A percentile compares a stretch with the other conserved stretches of the same genome.
Conservation (phyloP, 1,284 basidiomycete species). For the Sporisorium sorghi region DNA sequence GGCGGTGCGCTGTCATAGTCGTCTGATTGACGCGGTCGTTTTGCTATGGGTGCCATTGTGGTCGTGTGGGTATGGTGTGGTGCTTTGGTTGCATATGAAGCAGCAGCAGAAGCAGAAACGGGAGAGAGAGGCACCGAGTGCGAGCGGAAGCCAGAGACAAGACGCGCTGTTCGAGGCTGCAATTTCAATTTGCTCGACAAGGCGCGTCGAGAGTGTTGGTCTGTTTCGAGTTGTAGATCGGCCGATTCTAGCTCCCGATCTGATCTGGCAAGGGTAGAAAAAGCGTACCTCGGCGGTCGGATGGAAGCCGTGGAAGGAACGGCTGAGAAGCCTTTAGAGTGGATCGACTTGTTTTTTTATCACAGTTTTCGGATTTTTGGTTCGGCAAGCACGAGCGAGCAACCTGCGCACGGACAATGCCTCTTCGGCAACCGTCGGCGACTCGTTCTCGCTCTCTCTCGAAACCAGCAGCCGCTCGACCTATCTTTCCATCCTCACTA, state of each 20-base stretch:
- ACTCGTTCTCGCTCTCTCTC: background rate
- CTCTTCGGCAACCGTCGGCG: conserved; percentile 9
- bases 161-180: too few species aligned
- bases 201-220: conserved; percentile 14
- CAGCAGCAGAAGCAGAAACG: background rate
- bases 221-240: background rate
- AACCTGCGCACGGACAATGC: conserved; percentile 4
- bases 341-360: too few species aligned
- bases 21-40: conserved; percentile 32
- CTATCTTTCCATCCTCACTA: too few species aligned
- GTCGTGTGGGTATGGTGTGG: background rate
- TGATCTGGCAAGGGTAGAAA: too few species aligned
- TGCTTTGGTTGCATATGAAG: background rate
- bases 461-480: too few species aligned
- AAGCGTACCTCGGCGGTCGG: background rate
- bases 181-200: background rate
- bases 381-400: background rate
- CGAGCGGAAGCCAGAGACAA: background rate
- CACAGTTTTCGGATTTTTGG: conserved; percentile 4
- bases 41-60: conserved; percentile 20
- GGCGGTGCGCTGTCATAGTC: conserved; percentile 8
- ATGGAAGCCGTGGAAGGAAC: conserved; percentile 5
- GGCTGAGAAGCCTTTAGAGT: conserved; percentile 5
- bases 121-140: background rate
- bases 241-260: too few species aligned